These are phyloP conservation scores for Viola odorata DNA, from an alignment of 345 rosid genomes.

Conservation along the genomic window DNA sequence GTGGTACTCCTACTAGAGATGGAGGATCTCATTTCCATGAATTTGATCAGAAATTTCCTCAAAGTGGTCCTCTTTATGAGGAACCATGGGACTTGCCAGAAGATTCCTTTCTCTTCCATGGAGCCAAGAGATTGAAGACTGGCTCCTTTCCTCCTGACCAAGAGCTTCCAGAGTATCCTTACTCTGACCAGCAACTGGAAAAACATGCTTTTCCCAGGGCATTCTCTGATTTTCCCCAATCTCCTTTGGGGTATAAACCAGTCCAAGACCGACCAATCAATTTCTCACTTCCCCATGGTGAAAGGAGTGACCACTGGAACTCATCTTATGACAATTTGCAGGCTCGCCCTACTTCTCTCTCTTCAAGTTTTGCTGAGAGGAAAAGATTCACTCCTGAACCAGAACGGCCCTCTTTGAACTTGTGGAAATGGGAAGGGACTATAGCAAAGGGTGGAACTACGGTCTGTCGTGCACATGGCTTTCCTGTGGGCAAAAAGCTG, in stretches of 20 bases:
- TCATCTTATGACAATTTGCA: slow-evolving; percentile 47
- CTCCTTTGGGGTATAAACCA: slow-evolving; percentile 44
- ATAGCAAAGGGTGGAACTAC: slow-evolving; percentile 94
- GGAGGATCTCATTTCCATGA: slow-evolving; percentile 40
- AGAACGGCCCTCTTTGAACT: slow-evolving; percentile 47
- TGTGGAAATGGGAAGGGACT: slow-evolving; percentile 99
- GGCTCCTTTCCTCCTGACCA: slow-evolving; percentile 53
- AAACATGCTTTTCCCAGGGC: slow-evolving; percentile 38
- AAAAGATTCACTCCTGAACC: slow-evolving; percentile 54
- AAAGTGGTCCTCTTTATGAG: slow-evolving; percentile 42
- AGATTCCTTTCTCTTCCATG: slow-evolving; percentile 51
- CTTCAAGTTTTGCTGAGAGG: slow-evolving; percentile 41
- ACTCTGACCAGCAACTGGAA: slow-evolving; percentile 54
- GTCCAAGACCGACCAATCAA: slow-evolving; percentile 31
- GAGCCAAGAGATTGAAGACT: slow-evolving; percentile 62
- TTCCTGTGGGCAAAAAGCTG: slow-evolving; percentile 85
- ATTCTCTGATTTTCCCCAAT: slow-evolving; percentile 47
- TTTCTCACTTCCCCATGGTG: slow-evolving; percentile 33
- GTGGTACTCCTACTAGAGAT: slow-evolving; percentile 51
- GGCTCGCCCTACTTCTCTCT: slow-evolving; percentile 37
- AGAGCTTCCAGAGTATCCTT: slow-evolving; percentile 61
- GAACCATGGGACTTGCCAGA: slow-evolving; percentile 77
- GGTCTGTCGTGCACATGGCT: slow-evolving; percentile 83
- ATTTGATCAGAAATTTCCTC: slow-evolving; percentile 34
- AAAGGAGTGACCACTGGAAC: slow-evolving; percentile 40